phyloP scores from a whole-genome alignment of 345 rosid species.

The Excoecaria cochinchinensis region DNA sequence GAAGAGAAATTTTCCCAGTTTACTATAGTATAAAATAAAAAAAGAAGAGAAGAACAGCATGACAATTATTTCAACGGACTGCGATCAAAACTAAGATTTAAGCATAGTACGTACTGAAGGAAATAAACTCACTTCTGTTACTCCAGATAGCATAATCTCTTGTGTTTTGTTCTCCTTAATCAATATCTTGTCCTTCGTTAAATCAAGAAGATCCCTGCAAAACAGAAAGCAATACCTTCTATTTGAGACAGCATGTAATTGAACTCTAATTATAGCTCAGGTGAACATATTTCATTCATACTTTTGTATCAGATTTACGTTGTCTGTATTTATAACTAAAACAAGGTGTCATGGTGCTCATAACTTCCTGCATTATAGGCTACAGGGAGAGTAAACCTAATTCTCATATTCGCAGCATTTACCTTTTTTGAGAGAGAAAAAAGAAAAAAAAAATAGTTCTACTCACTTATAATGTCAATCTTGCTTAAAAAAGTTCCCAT shows the following conservation, averaged over 20 bases:
- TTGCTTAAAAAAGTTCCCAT: no score
- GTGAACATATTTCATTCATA: no score
- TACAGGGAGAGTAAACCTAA: no score
- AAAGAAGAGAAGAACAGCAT: background rate
- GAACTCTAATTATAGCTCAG: no score
- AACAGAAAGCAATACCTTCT: slow-evolving; percentile 1
- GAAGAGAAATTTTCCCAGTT: background rate
- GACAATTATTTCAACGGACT: background rate
- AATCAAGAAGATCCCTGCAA: slow-evolving; percentile 74
- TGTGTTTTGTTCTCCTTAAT: slow-evolving; percentile 76
- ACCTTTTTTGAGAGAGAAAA: no score
- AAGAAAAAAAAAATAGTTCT: no score
- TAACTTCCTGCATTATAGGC: no score
- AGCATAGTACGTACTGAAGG: background rate
- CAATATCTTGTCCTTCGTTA: slow-evolving; percentile 75
- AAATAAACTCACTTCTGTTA: slow-evolving; percentile 56
- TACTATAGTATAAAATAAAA: background rate
- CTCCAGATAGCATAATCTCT: slow-evolving; percentile 65
- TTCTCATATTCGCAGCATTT: no score
- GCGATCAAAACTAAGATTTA: background rate
- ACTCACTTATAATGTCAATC: no score
- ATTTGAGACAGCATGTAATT: background rate
- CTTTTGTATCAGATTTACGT: no score
- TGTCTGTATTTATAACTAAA: no score
- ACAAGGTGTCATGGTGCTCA: no score